Base-by-base conservation (phyloP, 306 rosid species). In the Neltuma alba region DNA sequence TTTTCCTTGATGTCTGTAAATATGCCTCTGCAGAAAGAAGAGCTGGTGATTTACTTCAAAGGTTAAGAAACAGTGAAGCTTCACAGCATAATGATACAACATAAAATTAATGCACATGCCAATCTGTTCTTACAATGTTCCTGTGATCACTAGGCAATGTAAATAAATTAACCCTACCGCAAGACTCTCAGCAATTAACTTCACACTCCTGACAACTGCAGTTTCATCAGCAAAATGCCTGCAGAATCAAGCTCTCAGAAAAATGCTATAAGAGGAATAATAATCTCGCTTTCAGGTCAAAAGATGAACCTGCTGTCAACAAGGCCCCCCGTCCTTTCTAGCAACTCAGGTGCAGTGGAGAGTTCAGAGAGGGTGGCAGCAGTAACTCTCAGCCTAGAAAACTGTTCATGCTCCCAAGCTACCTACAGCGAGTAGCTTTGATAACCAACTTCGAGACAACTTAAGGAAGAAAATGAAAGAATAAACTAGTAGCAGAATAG, bases 401-500 rank as follows among this genome's bases (percentile, higher is more conserved):
- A 93, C 79, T 96, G 98, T 81, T 96, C 99, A 74, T 96, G 99
- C 91, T 96, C 98, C 99, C 99, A 96, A 80, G 99, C 98, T 85
- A 96, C 99, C 99, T 93, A 90, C 89, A 91, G 73, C 86, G 87
- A 58, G 80, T 68, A 77, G 77, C 80, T 85, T 87, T 77, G 88
- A 80, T 70, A 76, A 79, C 77, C 40, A 80, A 70, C 81, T 83
- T 80, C 71, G 67, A 28, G 27, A 78, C 48, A 79, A 37, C 13
- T 64, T 67, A 74, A 69, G 70, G 72, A 69, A 77, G 68, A 15
- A 23, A 64, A 79, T 42, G 41, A 38, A 66, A 71, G 48, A 36
- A 60, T 16, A 37, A n/a, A 80, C 41, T 64, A 65, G 70, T 45
- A 48, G 40, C 36, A 30, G 66, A 54, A 47, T 25, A 48, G 20